Base-by-base conservation (phyloP, 495 filamentous ascomycete species). In the Barbatosphaeria neglecta region DNA sequence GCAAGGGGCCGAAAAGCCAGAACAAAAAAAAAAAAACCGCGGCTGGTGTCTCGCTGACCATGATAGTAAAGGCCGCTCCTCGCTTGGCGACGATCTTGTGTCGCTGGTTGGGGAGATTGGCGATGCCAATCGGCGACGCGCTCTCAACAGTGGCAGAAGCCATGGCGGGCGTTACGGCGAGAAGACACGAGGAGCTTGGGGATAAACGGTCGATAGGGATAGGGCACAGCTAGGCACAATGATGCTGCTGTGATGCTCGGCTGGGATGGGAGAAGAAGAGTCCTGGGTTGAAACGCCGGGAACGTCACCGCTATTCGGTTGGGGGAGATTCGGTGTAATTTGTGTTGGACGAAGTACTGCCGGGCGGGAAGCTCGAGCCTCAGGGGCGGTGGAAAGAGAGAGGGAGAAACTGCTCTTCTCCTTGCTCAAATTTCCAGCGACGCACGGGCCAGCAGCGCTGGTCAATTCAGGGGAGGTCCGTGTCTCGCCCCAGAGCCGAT, bases 51-150 rank as follows among this genome's bases (percentile, higher is more conserved):
- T n/a, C 18, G 31, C 72, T 54, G 69, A 95, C 92, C 92, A 98
- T 98, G 60, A 98, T 95, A 46, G 92, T 98, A 70, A 98, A 98
- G 52, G 90, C 89, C 57, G 92, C 92, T 66, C 92, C 92, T 73
- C 93, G 81, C 79, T 98, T 98, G 48, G 92, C 92, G 59, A 98
- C 93, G 63, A 98, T 98, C 80, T 98, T 98, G 78, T 98, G 92
- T 63, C 92, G 81, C 76, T 96, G 90, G 74, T 95, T 95, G 57
- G 92, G 89, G 62, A 95, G 74, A 75, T 98, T 98, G 78, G 92
- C 92, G 84, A 98, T 97, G 76, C 90, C 90, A 85, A 97, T 97
- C 59, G 87, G 88, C 61, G 86, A 85, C 51, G 85, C 83, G 63
- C 84, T 85, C 69, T 95, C 89, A 54, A 80, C 81, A 61, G 83